Evolutionary conservation across 2,329 filamentous ascomycete genomes (phyloP), one percentile per base, ranked within the genome.

Genomic region (Corinectria fuckeliana): DNA sequence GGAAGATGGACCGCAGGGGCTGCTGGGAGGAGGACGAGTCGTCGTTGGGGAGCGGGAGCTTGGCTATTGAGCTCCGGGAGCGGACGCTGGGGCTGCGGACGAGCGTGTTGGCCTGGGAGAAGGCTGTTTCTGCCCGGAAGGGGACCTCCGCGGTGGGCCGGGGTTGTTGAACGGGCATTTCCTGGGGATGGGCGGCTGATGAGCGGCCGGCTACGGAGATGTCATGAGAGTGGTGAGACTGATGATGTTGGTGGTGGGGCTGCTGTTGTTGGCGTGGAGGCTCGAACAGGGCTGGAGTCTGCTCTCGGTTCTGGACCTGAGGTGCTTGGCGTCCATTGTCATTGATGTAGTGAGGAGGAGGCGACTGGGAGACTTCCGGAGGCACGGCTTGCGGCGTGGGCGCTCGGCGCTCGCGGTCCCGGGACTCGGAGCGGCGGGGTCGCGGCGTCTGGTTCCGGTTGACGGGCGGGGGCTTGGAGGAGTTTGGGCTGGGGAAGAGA

Each of bases 1-100:
- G 91, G 68, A 93, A 93, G 68, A 93, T 92, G 21, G 90, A 93
- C 28, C 85, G 83, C 67, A 91, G 82, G 0, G 74, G 67, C 59
- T 63, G 73, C 50, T 71, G 72, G 42, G 72, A 62, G 20, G 69
- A 65, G 4, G 70, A 58, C 1, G 72, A 44, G 8, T 75, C 73
- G 21, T 78, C 77, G 23, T 69, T 70, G 4, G 82, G 68, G 14
- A 45, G 42, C 14, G 83, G 84, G 21, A 78, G 74, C 66, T 88
- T 87, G 50, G 83, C 82, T 64, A 87, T 86, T 18, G 85, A 88
- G 71, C 76, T 83, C 53, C 82, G 77, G 1, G 84, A 85, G 16
- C 78, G 76, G 47, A 76, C 78, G 69, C 82, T 86, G 48, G 77
- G 77, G 60, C 76, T 79, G 48, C 82, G 78, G 10, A 81, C 80